Evolutionary conservation across 352 stramenopile genomes (phyloP), one percentile per base, ranked within the genome.

Genomic region (Phytophthora citrophthora): DNA sequence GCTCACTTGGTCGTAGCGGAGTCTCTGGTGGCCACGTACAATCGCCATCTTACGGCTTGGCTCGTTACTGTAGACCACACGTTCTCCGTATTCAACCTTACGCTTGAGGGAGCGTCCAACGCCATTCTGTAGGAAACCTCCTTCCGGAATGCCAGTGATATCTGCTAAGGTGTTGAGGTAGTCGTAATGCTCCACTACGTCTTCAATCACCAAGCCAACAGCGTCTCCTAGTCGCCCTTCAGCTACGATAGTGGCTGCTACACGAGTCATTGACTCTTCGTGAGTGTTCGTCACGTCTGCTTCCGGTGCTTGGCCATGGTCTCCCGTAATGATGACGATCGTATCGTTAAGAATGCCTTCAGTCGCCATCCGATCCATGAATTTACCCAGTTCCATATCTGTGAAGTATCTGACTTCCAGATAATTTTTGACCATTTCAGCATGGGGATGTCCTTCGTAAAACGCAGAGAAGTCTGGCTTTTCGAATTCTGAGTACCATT

Each of bases 11-110:
- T 86, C 76, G 52, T 85, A 86, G 32, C 80, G 66, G 11, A 85
- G 66, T 7, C 79, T 66, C 12, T 58, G 29, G 13, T 78, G 59
- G 24, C 75, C 76, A 5, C 62, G 64, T 59, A 48, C 40, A 11
- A 46, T n/a, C 40, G 40, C 16, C 40, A 46, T 46, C 40, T 84
- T 76, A 16, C 58, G 65, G 10, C 54, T 47, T 7, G 79, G 76
- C 49, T 88, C 84, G 67, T 85, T 88, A 55, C 66, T 85, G 61
- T 61, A 85, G 32, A 86, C 79, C 15, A 69, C 65, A n/a, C 69
- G 65, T 38, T 73, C 48, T 9, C 71, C 70, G 32, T 70, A 82
- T 15, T 43, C 47, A 3, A 76, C 45, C 7, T 71, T 36, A 18
- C 79, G 76, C 54, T 84, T 80, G 23, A 88, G 74, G 6, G 74